A percentile compares a stretch with the other conserved stretches of the same genome.
phyloP scores from a whole-genome alignment of 2,329 filamentous ascomycete genomes.

The Aureobasidium sp. region DNA sequence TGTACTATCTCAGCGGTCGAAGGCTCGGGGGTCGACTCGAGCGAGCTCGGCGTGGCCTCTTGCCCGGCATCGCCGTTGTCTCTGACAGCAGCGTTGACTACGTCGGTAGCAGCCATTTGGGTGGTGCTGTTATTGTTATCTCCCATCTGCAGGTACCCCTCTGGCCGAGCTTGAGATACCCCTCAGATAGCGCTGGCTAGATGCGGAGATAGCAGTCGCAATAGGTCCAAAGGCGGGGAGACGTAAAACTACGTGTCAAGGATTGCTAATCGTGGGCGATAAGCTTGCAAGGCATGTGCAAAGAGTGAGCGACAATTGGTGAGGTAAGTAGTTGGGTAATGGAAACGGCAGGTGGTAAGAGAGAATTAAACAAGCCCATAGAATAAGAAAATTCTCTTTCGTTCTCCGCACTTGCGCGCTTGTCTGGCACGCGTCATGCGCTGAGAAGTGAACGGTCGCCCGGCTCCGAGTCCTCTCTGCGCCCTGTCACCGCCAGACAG shows the following conservation, averaged over 20 bases:
- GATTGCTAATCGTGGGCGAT: slow-evolving; percentile 15
- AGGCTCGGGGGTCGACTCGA: slow-evolving; percentile 40
- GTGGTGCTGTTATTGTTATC: slow-evolving; percentile 29
- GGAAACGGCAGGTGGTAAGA: slow-evolving; percentile 25
- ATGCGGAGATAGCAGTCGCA: slow-evolving; percentile 11
- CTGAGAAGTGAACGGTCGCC: slow-evolving; percentile 4
- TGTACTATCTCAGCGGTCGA: slow-evolving; percentile 30
- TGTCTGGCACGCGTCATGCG: slow-evolving; percentile 5
- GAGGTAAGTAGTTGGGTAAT: slow-evolving; percentile 43
- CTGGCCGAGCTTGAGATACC: slow-evolving; percentile 13
- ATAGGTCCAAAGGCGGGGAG: slow-evolving; percentile 12
- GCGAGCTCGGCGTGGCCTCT: slow-evolving; percentile 39
- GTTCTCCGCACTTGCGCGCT: slow-evolving; percentile 7
- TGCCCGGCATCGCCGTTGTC: slow-evolving; percentile 36
- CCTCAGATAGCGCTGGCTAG: slow-evolving; percentile 11
- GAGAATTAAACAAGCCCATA: slow-evolving; percentile 14
- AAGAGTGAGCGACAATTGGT: slow-evolving; percentile 28
- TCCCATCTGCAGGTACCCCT: slow-evolving; percentile 42
- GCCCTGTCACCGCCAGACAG: background rate
- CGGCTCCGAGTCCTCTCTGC: slow-evolving; percentile 11
- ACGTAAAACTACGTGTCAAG: slow-evolving; percentile 13
- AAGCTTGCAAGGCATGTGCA: slow-evolving; percentile 13
- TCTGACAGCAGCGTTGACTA: slow-evolving; percentile 28
- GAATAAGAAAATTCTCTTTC: slow-evolving; percentile 12
- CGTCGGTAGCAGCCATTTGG: slow-evolving; percentile 31